phyloP scores from a whole-genome alignment of 2,329 filamentous ascomycete genomes.

The Xylaria sp. region DNA sequence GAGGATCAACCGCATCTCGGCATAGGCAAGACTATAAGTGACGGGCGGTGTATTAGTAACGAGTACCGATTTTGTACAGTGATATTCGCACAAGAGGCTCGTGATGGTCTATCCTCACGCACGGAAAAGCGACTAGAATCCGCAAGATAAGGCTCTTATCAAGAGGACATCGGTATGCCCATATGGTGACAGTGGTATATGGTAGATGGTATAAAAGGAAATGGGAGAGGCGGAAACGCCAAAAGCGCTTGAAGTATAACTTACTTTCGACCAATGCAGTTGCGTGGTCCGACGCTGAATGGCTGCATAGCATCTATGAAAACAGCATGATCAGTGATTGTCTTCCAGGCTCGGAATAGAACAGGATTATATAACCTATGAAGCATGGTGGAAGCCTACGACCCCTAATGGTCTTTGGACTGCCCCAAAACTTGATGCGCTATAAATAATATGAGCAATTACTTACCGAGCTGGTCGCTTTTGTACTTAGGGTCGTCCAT shows the following conservation, averaged over 20 bases:
- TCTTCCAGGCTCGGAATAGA: neutral
- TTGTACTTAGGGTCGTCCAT: conserved; percentile 46
- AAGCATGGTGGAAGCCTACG: neutral
- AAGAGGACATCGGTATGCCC: neutral
- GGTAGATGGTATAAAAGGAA: neutral
- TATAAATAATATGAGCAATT: neutral
- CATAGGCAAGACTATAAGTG: conserved; percentile 52
- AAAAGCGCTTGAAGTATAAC: conserved; percentile 29
- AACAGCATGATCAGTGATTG: conserved; percentile 11
- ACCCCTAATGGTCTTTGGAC: neutral
- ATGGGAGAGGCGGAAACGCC: neutral
- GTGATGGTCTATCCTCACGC: neutral
- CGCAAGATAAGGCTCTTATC: neutral
- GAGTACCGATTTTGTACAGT: too few species aligned
- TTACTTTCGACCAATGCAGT: conserved; percentile 56
- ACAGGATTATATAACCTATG: neutral
- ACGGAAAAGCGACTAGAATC: neutral
- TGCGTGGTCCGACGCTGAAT: conserved; percentile 53
- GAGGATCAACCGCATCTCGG: conserved; percentile 56
- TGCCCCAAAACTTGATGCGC: neutral
- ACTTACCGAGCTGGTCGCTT: conserved; percentile 48
- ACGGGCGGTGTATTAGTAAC: conserved; percentile 3
- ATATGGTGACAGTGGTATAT: neutral
- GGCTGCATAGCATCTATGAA: conserved; percentile 50
- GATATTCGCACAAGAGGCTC: too few species aligned